Conservation (phyloP, 2,329 filamentous ascomycete genomes). For the Tolypocladium sp. region DNA sequence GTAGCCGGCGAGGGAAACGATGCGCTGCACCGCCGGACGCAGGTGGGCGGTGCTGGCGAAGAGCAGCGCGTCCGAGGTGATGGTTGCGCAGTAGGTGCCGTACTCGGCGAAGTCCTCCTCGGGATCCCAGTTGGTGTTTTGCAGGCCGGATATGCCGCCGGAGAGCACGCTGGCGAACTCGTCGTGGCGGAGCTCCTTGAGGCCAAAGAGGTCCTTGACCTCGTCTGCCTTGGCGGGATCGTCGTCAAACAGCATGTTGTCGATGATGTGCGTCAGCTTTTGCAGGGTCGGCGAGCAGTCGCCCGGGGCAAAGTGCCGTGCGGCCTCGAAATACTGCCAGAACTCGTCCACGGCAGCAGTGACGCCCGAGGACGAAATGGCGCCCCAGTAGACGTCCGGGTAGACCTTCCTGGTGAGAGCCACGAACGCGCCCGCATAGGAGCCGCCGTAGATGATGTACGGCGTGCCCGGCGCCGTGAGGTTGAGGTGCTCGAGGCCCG, state of each 20-base stretch:
- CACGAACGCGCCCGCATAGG: conserved; percentile 72
- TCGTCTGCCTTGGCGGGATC: conserved; percentile 30
- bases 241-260: conserved; percentile 38
- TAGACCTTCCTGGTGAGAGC: conserved; percentile 70
- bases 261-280: conserved; percentile 41
- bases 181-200: conserved; percentile 31
- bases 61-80: conserved; percentile 31
- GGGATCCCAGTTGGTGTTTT: conserved; percentile 46
- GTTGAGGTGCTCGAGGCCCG: conserved; percentile 57
- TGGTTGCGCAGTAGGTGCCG: conserved; percentile 36
- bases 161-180: conserved; percentile 39
- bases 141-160: conserved; percentile 32
- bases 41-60: conserved; percentile 31
- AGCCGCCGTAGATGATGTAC: conserved; percentile 75
- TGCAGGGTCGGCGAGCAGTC: conserved; percentile 58
- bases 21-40: conserved; percentile 21
- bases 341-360: conserved; percentile 71
- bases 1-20: conserved; percentile 33
- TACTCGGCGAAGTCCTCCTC: conserved; percentile 29
- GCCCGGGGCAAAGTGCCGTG: conserved; percentile 37
- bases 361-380: conserved; percentile 74
- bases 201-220: conserved; percentile 39
- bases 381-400: conserved; percentile 68
- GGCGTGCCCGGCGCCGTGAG: conserved; percentile 57
- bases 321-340: conserved; percentile 52